These are phyloP conservation scores for Citrus sinensis DNA, from an alignment of 345 rosid genomes.

Conservation along the genomic window DNA sequence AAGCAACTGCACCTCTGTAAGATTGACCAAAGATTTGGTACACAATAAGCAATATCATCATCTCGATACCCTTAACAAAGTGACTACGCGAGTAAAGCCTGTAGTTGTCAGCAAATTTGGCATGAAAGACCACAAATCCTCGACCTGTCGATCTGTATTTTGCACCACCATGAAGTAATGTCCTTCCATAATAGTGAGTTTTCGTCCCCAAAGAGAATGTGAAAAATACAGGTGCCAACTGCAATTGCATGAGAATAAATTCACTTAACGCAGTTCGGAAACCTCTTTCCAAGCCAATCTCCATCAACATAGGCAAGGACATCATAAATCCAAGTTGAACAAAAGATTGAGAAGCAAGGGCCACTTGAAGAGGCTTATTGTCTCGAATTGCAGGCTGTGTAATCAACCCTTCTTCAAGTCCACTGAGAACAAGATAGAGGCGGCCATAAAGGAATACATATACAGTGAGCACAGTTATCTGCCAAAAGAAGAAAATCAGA, in stretches of 20 bases:
- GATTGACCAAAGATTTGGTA: constrained; percentile 83
- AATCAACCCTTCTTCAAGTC: constrained; percentile 81
- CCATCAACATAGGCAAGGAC: constrained; percentile 99
- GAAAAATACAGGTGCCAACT: constrained; percentile 95
- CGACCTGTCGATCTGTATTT: constrained; percentile 96
- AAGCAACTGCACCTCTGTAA: constrained; percentile 84
- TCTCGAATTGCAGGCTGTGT: constrained; percentile 72
- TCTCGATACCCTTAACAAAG: constrained; percentile 94
- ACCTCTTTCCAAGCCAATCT: constrained; percentile 95
- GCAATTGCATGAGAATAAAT: constrained; percentile 92
- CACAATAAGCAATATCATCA: constrained; percentile 88
- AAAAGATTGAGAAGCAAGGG: constrained; percentile 98
- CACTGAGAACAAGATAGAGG: constrained; percentile 95
- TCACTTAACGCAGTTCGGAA: constrained; percentile 94
- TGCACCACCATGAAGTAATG: constrained; percentile 96
- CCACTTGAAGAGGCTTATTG: constrained; percentile 93
- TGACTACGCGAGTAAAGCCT: constrained; percentile 98
- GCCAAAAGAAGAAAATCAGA: constrained; percentile 33
- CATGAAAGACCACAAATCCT: constrained; percentile 98
- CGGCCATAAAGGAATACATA: constrained; percentile 99
- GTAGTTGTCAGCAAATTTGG: constrained; percentile 98
- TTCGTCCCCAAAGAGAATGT: constrained; percentile 98
- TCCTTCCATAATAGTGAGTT: constrained; percentile 96
- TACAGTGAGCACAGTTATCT: constrained; percentile 95
- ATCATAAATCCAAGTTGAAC: constrained; percentile 94